Conservation (phyloP, 2,329 filamentous ascomycete genomes). For the Aspergillus pseudoglaucus region DNA sequence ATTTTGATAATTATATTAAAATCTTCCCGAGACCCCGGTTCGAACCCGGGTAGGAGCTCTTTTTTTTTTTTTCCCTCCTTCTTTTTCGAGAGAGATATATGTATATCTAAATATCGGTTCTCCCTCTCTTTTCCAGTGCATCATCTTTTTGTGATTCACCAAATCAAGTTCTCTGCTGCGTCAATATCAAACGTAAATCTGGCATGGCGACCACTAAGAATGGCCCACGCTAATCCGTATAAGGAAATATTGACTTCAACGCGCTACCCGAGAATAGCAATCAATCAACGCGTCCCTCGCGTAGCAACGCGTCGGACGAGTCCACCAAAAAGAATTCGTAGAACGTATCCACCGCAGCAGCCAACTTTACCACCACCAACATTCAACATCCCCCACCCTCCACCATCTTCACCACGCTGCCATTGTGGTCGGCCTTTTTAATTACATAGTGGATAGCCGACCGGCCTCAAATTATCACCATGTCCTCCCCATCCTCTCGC, state of each 20-base stretch:
- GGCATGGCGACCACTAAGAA: neutral
- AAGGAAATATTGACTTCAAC: neutral
- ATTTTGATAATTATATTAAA: neutral
- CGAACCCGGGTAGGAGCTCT: neutral
- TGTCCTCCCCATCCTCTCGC: constrained; percentile 41
- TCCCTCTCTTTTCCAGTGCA: neutral
- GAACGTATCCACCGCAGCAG: constrained; percentile 10
- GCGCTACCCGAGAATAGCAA: constrained; percentile 21
- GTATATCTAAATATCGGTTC: neutral
- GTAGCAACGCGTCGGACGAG: constrained; percentile 19
- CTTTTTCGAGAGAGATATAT: no score
- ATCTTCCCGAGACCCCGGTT: constrained; percentile 1
- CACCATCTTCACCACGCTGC: neutral
- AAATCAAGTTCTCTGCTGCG: no score
- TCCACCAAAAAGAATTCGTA: constrained; percentile 8
- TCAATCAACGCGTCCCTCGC: constrained; percentile 29
- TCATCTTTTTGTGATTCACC: neutral
- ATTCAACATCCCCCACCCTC: constrained; percentile 7
- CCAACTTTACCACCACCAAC: constrained; percentile 10
- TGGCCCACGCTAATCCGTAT: neutral
- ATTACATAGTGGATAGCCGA: neutral
- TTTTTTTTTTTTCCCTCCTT: neutral
- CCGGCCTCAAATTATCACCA: constrained; percentile 12
- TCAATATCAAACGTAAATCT: neutral
- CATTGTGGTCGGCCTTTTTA: neutral